Evolutionary conservation across 164 flowering plant species (phyloP).

Genomic region (Annona cherimola): DNA sequence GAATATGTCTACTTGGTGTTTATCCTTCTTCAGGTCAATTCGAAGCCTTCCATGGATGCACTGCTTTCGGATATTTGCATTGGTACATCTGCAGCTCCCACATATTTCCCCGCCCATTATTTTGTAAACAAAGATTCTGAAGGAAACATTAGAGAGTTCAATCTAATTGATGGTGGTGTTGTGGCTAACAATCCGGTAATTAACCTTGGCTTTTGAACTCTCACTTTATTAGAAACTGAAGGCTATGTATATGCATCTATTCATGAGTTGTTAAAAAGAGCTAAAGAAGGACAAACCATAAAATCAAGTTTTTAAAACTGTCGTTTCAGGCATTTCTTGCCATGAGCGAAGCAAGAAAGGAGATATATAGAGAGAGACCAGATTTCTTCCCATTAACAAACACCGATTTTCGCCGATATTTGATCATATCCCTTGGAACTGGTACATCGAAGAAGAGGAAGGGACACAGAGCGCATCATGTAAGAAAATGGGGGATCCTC

Average conservation of each 20-base stretch:
- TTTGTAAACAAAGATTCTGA: constrained; percentile 18
- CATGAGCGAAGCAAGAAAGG: constrained; percentile 30
- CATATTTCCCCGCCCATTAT: constrained; percentile 14
- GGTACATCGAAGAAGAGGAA: constrained; percentile 32
- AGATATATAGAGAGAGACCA: constrained; percentile 20
- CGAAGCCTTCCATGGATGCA: constrained; percentile 19
- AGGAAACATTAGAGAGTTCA: constrained; percentile 17
- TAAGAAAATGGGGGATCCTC: constrained; percentile 43
- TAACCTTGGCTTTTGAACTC: background rate
- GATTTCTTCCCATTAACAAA: constrained; percentile 20
- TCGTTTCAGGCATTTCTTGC: constrained; percentile 35
- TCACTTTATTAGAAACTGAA: background rate
- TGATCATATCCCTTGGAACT: constrained; percentile 53
- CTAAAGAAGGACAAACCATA: background rate
- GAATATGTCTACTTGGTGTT: background rate
- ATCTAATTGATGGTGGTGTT: constrained; percentile 45
- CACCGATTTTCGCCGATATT: constrained; percentile 24
- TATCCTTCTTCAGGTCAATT: constrained; percentile 17
- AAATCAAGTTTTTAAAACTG: background rate
- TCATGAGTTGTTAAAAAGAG: background rate
- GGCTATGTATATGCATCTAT: background rate
- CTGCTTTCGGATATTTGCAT: constrained; percentile 34
- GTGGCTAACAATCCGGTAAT: constrained; percentile 45
- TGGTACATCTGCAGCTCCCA: constrained; percentile 31
- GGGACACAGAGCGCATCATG: constrained; percentile 31